Evolutionary conservation across 208 protist genomes (phyloP), one percentile per base, ranked within the genome.

Genomic region (Trypanosoma melophagium): DNA sequence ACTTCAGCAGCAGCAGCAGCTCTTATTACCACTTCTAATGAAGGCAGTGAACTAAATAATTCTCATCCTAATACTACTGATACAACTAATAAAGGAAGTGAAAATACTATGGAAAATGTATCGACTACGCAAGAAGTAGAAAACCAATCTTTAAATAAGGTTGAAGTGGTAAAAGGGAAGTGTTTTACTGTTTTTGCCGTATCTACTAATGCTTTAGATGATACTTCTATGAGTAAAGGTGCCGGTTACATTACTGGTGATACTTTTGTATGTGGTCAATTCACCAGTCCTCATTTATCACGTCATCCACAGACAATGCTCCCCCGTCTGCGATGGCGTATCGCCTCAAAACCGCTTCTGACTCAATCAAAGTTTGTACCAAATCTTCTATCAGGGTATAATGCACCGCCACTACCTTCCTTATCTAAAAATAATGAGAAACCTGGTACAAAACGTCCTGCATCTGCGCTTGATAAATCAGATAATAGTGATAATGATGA

Each of bases 271-370:
- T 76, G 70, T 68, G 70, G 70, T 56, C 60, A 62, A 59, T 69
- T 60, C 45, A 50, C 40, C 21, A 59, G 49, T 42, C 1, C 25
- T 14, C 55, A 64, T 1, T 55, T 86, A 14, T 81, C 76, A 14
- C 58, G 72, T n/a, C 31, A 80, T 64, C 41, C 60, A 22, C 24
- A 60, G 17, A 87, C 70, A 12, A 80, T 84, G 71, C 76, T 78
- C 7, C 75, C 88, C 16, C 85, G 89, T 9, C 71, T 94, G 54
- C 89, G 67, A 16, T 94, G 87, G 72, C 59, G 66, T 12, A 56
- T 90, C 28, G 76, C 76, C 21, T 77, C 82, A 9, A 79, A 70
- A 60, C 83, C 81, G 16, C 42, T 71, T 22, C 68, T 86, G 58
- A 62, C 45, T 12, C 56, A 14, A 16, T 38, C 13, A 24, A 45